Conservation (phyloP, 441 rosid species). For the Gossypium davidsonii region DNA sequence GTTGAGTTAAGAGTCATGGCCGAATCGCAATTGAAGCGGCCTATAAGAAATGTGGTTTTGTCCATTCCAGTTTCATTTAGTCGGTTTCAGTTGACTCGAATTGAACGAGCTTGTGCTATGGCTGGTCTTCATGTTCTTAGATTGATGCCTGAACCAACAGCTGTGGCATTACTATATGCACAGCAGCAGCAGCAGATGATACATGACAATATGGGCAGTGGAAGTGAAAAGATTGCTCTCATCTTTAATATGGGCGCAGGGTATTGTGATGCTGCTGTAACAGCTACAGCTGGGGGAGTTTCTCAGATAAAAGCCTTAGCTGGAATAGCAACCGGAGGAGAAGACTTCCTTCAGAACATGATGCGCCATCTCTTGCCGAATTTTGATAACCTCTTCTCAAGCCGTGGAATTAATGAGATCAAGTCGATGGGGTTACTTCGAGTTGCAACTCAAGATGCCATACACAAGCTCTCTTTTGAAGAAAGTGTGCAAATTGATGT, state of each 20-base stretch:
- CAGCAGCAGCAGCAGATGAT: slow-evolving; percentile 72
- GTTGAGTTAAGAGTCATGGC: slow-evolving; percentile 69
- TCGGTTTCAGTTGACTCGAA: slow-evolving; percentile 64
- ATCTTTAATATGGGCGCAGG: slow-evolving; percentile 89
- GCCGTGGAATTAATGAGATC: slow-evolving; percentile 37
- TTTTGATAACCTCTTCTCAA: slow-evolving; percentile 35
- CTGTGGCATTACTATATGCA: slow-evolving; percentile 73
- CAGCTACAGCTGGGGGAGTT: slow-evolving; percentile 83
- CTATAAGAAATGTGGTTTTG: slow-evolving; percentile 61
- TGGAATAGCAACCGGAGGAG: slow-evolving; percentile 70
- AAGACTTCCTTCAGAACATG: slow-evolving; percentile 71
- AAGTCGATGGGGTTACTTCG: slow-evolving; percentile 50
- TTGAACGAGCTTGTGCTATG: slow-evolving; percentile 81
- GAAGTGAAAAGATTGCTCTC: slow-evolving; percentile 69
- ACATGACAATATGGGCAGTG: slow-evolving; percentile 71
- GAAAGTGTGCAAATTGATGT: slow-evolving; percentile 44
- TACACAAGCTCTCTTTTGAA: slow-evolving; percentile 52
- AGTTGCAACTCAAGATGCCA: slow-evolving; percentile 65
- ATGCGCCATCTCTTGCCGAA: slow-evolving; percentile 50
- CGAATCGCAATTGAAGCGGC: slow-evolving; percentile 54
- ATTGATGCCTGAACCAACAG: slow-evolving; percentile 80
- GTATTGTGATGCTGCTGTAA: slow-evolving; percentile 65
- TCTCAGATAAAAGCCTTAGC: slow-evolving; percentile 72
- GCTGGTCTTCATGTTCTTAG: slow-evolving; percentile 80
- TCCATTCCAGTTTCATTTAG: slow-evolving; percentile 75